Base-by-base conservation (phyloP, 768 basidiomycete genomes). In the Trametes elegans region DNA sequence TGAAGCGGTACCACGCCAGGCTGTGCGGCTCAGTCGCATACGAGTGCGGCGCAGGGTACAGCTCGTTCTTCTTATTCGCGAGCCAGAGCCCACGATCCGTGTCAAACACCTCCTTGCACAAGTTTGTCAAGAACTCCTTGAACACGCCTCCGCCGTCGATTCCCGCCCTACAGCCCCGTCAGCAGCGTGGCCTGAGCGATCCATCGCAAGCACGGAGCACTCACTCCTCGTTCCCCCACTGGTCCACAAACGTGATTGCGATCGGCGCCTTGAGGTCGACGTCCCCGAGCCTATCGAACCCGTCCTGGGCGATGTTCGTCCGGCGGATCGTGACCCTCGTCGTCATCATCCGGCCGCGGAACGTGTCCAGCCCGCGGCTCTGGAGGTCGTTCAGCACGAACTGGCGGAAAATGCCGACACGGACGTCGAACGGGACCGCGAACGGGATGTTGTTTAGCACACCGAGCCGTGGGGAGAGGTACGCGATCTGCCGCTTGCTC, bases 101-200 rank as follows among this genome's bases (percentile, higher is more conserved):
- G 64, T 99, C 93, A 58, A 99, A 98, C 0, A 90, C 96, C 68
- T 98, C 96, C 65, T 89, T 93, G 53, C 86, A 87, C 16, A 99
- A 70, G 13, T 88, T 91, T 2, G 94, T 99, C 64, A 98, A 82
- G 62, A 98, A 97, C 69, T 98, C 97, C 68, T 98, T 99, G 77
- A 97, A 98, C 5, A 98, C 86, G 0, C 97, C 97, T 2, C 97
- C 95, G 2, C 96, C 95, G 60, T 98, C 96, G 28, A 98, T 96
- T 0, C 95, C 96, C 16, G 87, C 85, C 68, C 89, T 90, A 56
- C 26, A 51, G 21, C 31, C 9, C 23, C 23, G 28, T 48, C 31
- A 53, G 28, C 27, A 14, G 26, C 47, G 7, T 8, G 24, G 26
- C n/a, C 0, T 24, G n/a, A 32, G 8, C 14, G 24, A 11, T 5